Conservation (phyloP, 2,329 filamentous ascomycete species). For the Tolypocladium paradoxum region DNA sequence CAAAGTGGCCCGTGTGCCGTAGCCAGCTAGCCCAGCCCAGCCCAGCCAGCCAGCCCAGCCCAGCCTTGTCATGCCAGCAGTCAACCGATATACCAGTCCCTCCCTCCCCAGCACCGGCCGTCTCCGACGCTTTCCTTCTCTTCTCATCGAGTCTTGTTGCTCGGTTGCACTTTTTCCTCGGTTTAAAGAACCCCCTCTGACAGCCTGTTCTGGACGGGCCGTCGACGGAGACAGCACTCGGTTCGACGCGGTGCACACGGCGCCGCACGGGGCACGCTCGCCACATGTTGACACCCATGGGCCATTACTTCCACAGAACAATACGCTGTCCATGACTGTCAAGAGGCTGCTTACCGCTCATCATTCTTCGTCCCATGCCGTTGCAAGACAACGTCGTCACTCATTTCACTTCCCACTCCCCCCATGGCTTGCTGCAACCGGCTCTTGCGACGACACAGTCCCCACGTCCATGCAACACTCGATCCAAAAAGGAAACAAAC, state of each 20-base stretch:
- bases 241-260: background rate
- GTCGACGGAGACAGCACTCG: background rate
- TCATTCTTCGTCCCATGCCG: background rate
- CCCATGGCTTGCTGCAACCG: background rate
- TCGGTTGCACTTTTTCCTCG: background rate
- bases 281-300: background rate
- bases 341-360: background rate
- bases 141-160: background rate
- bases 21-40: constrained; percentile 3
- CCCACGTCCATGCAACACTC: background rate
- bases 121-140: background rate
- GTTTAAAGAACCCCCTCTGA: background rate
- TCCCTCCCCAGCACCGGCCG: background rate
- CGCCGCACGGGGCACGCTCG: background rate
- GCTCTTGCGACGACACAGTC: background rate
- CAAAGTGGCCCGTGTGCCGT: constrained; percentile 30
- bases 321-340: background rate
- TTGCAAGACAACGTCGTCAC: background rate
- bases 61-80: constrained; percentile 3
- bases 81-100: background rate
- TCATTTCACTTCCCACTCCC: background rate
- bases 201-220: background rate
- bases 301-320: background rate
- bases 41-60: background rate
- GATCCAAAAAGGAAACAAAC: background rate